Conservation (phyloP, 2,329 filamentous ascomycete genomes). For the Lecanosticta acicola region DNA sequence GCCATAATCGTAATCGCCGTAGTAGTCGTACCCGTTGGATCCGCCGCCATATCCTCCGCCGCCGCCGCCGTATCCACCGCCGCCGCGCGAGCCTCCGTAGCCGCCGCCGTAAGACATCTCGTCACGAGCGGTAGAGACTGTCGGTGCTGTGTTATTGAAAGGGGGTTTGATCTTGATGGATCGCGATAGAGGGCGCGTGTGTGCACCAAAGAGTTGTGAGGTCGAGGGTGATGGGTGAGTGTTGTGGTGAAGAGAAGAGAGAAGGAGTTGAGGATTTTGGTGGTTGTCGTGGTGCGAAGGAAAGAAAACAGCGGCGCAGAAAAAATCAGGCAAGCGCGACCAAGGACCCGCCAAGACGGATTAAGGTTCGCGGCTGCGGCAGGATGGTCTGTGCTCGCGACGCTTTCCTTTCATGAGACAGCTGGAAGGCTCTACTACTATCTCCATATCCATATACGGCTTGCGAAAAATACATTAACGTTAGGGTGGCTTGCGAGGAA, state of each 20-base stretch:
- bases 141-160: constrained; percentile 5
- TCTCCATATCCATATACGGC: no score
- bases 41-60: constrained; percentile 34
- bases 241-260: not conserved
- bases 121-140: constrained; percentile 20
- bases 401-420: no score
- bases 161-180: not conserved
- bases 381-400: no score
- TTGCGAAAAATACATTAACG: no score
- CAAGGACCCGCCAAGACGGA: not conserved
- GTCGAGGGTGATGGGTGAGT: not conserved
- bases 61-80: constrained; percentile 42
- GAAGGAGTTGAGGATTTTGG: no score
- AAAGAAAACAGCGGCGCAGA: not conserved
- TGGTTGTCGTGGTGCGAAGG: not conserved
- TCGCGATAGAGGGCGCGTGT: not conserved
- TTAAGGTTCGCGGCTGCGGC: not conserved
- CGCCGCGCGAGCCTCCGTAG: constrained; percentile 42
- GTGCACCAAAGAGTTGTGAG: not conserved
- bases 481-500: no score
- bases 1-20: constrained; percentile 39
- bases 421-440: no score
- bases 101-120: constrained; percentile 67
- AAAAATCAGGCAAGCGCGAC: not conserved
- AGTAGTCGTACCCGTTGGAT: constrained; percentile 39